Evolutionary conservation across 139 green algal species (phyloP), one percentile per base, ranked within the genome.

Genomic region (Astrephomene gubernaculifera): DNA sequence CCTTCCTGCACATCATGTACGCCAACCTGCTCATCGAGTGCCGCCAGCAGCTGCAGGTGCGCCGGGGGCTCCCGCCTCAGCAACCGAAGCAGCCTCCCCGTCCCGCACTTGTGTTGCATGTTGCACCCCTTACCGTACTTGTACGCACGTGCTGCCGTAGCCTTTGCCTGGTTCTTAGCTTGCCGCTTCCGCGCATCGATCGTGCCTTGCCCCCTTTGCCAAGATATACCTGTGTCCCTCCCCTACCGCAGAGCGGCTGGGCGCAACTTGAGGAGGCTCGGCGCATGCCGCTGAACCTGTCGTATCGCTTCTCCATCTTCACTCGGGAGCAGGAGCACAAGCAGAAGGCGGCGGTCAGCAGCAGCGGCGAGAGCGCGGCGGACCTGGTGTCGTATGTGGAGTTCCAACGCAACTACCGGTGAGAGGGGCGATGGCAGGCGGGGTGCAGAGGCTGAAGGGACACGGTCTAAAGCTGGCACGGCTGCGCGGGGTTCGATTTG

Each of bases 361-460:
- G 85, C 67, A 81, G 64, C 24, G 76, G 82, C 65, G 88, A 91
- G 31, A 63, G 38, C 24, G 87, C 76, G 36, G 78, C 74, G 9
- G 90, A 94, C 81, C 75, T 93, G 61, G 90, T 93, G 57, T 87
- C 86, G 29, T 93, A 93, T 61, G 88, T 93, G 25, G 90, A 91
- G 71, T 92, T 93, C 69, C 87, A 91, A 69, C 90, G 90, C 76
- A 92, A 91, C 85, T 89, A 88, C 69, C 72, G 68, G 76, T 83
- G 12, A 61, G 75, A 1, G 12, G 35, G n/a, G 10, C 7, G 39
- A 60, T 17, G 25, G 25, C 60, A n/a, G n/a, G n/a, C n/a, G n/a
- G n/a, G n/a, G n/a, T n/a, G n/a, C n/a, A n/a, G n/a, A n/a, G n/a
- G n/a, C n/a, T n/a, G n/a, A n/a, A n/a, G n/a, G n/a, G n/a, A n/a